These are phyloP conservation scores for Collybia sordida DNA, from an alignment of 768 basidiomycete genomes.

Conservation along the genomic window DNA sequence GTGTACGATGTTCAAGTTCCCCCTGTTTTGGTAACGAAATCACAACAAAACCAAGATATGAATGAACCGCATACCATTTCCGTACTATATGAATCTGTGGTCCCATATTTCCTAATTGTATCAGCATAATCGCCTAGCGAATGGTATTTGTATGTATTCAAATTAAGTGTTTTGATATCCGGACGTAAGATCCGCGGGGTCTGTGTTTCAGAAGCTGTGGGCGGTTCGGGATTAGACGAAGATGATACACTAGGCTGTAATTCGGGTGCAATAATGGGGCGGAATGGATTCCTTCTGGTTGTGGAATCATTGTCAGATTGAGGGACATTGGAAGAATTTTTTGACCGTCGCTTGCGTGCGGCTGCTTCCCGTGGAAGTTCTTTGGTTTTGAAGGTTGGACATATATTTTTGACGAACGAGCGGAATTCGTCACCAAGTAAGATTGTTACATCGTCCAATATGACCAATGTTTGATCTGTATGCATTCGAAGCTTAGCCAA, in stretches of 20 bases:
- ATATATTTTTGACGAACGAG: conserved; percentile 12
- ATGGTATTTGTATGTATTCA: conserved; percentile 1
- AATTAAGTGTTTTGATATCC: neutral
- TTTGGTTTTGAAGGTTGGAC: neutral
- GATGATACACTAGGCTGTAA: neutral
- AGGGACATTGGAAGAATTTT: too few species aligned
- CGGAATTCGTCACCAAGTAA: conserved; percentile 21
- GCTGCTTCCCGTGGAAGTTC: neutral
- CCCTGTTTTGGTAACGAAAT: conserved; percentile 6
- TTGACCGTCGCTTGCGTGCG: neutral
- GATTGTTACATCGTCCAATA: conserved; percentile 16
- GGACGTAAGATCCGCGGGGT: neutral
- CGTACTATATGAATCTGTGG: neutral
- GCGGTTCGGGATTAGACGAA: neutral
- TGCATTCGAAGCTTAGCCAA: conserved; percentile 16
- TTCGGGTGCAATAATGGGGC: neutral
- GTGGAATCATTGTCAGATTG: too few species aligned
- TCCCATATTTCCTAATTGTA: neutral
- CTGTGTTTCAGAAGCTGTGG: neutral
- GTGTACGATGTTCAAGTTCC: conserved; percentile 13
- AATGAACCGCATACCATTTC: neutral
- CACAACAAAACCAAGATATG: neutral
- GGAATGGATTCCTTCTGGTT: too few species aligned
- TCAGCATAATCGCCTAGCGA: conserved; percentile 1
- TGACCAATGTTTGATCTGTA: neutral